Percentiles rank a stretch among this genome's conserved stretches.
phyloP scores from a whole-genome alignment of 169 alveolate genomes.

The Babesia bovis region DNA sequence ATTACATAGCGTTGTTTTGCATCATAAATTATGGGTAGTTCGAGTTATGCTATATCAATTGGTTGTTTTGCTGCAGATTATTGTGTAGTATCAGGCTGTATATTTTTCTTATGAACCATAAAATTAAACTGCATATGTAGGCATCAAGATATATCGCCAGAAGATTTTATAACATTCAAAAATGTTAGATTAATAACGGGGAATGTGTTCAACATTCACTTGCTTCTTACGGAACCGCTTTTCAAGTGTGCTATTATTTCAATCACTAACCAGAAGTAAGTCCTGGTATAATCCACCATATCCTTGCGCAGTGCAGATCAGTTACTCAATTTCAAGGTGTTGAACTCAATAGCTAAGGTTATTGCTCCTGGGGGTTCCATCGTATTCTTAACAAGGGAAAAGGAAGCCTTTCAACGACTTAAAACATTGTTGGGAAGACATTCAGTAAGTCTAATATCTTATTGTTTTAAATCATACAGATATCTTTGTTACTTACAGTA shows the following conservation, averaged over 20 bases:
- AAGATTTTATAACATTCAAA: constrained; percentile 12
- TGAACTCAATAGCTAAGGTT: neutral
- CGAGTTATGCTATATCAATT: too few relatives aligned
- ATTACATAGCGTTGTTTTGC: too few relatives aligned
- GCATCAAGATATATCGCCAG: constrained; percentile 7
- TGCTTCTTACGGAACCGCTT: constrained; percentile 20
- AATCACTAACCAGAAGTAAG: constrained; percentile 30
- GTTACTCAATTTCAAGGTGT: neutral
- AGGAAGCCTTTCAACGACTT: neutral
- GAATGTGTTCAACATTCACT: constrained; percentile 41
- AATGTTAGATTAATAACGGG: constrained; percentile 60
- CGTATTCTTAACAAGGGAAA: constrained; percentile 7
- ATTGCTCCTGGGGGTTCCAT: neutral
- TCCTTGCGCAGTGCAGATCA: neutral
- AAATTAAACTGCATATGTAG: too few relatives aligned
- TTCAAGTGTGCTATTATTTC: constrained; percentile 44
- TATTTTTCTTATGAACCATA: too few relatives aligned
- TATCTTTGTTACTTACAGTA: neutral
- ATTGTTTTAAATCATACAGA: neutral
- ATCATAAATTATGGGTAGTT: too few relatives aligned
- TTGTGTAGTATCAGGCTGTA: too few relatives aligned
- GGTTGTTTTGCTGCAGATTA: too few relatives aligned
- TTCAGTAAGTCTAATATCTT: neutral
- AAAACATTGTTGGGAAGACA: neutral
- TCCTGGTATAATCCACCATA: neutral